These are phyloP conservation scores for Chlorella sp. DNA, from an alignment of 139 green algal species.

Conservation along the genomic window DNA sequence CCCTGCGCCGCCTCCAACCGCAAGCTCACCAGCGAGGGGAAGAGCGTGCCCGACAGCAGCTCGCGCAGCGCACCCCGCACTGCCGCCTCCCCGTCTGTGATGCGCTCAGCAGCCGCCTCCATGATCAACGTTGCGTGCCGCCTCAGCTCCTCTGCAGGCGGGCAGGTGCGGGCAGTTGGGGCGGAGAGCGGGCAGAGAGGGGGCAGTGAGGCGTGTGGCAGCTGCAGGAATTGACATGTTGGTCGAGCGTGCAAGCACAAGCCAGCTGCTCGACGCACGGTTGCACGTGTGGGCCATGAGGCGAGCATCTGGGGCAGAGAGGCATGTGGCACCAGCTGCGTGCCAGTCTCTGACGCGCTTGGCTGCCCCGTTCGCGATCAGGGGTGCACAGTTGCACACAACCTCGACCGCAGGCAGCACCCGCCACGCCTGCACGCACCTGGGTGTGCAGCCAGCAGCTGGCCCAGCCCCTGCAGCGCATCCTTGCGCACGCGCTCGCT, in stretches of 20 bases:
- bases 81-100: slow-evolving; percentile 60
- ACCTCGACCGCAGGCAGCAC: neutral
- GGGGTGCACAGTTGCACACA: no score
- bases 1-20: no score
- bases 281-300: no score
- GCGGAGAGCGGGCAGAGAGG: no score
- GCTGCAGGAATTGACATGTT: no score
- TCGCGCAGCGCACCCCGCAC: slow-evolving; percentile 61
- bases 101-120: slow-evolving; percentile 51
- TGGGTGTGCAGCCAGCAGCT: slow-evolving; percentile 74
- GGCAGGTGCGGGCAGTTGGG: no score
- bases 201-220: no score
- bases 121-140: slow-evolving; percentile 41
- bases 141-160: slow-evolving; percentile 42
- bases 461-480: slow-evolving; percentile 68
- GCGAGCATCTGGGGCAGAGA: no score
- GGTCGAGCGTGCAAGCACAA: neutral
- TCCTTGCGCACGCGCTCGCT: slow-evolving; percentile 72
- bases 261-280: neutral
- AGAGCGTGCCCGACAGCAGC: slow-evolving; percentile 50
- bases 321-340: no score
- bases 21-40: slow-evolving; percentile 53
- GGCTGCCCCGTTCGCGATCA: no score
- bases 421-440: neutral
- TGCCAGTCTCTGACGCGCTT: no score